Evolutionary conservation across 2,329 filamentous ascomycete genomes (phyloP), one percentile per base, ranked within the genome.

Genomic region (Xylaria sp.): DNA sequence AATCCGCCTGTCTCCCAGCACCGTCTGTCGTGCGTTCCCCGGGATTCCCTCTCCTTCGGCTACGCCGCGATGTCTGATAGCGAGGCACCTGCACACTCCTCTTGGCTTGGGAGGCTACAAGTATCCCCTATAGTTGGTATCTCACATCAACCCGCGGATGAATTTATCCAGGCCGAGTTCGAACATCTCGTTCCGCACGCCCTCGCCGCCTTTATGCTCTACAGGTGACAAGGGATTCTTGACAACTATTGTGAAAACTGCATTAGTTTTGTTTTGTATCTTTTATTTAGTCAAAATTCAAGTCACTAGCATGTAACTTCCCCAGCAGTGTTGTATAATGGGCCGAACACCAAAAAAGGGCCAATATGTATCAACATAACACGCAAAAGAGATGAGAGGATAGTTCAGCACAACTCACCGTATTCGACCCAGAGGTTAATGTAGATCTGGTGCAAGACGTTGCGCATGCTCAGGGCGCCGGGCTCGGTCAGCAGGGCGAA

Each of bases 341-440:
- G 23, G 3, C 6, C 21, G 9, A n/a, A 5, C 3, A 31, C 37
- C n/a, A 38, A 13, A 9, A 38, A 38, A n/a, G n/a, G n/a, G n/a
- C n/a, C 13, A n/a, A 38, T 13, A 4, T 17, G 2, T 15, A 19
- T 10, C 3, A 21, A 33, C 23, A 17, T 11, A 40, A 23, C 10
- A 29, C 4, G 7, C 5, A 25, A 37, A 25, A 19, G 13, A 43
- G 2, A 44, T 23, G 4, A 15, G 13, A n/a, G 27, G 11, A 13
- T 3, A 15, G 21, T 54, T 19, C 47, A 21, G 17, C n/a, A 21
- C 21, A 15, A 79, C 83, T 61, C 77, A 92, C 90, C 90, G 72
- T 95, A 99, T 80, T 99, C 95, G 17, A 99, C 94, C 80, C 95
- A 99, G 23, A 98, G 85, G 75, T 96, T 98, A 60, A 97, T 96